Conservation (phyloP, 306 rosid genomes). For the apple (Malus domestica) region ASM211411v1 NC_041803.1:5316501-5317000, state of each 20-base stretch:
- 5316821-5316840: constrained; percentile 70
- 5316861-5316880: constrained; percentile 23
- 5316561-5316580: constrained; percentile 87
- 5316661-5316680: background rate
- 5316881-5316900: constrained; percentile 11
- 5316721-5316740: background rate
- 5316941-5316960: constrained; percentile 87
- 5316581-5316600: constrained; percentile 61
- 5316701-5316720: constrained; percentile 17
- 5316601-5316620: background rate
- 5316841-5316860: constrained; percentile 83
- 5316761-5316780: constrained; percentile 5
- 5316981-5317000: constrained; percentile 98
- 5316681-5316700: background rate
- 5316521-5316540: constrained; percentile 99
- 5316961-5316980: constrained; percentile 96
- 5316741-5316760: constrained; percentile 7
- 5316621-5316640: background rate
- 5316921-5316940: constrained; percentile 26
- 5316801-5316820: constrained; percentile 30
- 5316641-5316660: background rate
- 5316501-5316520: constrained; percentile 98
- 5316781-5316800: constrained; percentile 8
- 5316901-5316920: constrained; percentile 11
- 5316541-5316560: constrained; percentile 94